Evolutionary conservation across 1,284 basidiomycete species (phyloP).

Genomic region (Sparassis latifolia): DNA sequence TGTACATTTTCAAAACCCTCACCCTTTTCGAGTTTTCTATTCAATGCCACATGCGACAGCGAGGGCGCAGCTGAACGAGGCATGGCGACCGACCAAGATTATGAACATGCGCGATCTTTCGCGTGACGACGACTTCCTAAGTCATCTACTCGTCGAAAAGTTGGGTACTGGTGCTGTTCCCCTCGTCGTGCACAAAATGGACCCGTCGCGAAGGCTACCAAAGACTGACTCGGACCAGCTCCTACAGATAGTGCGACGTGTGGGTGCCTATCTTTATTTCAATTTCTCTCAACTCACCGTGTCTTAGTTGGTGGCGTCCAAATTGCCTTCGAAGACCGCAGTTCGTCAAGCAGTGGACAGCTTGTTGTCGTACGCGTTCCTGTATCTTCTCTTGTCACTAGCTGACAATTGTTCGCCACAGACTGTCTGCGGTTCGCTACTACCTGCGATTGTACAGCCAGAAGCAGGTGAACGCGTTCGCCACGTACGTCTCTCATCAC

Average conservation of each 20-base stretch:
- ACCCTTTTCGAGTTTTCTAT: conserved; percentile 6
- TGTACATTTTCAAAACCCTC: not conserved
- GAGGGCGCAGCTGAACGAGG: conserved; percentile 13
- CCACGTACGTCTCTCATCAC: conserved; percentile 56
- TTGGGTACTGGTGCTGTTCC: conserved; percentile 70
- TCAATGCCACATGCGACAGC: conserved; percentile 18
- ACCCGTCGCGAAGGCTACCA: conserved; percentile 62
- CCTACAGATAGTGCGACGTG: conserved; percentile 67
- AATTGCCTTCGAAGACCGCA: conserved; percentile 44
- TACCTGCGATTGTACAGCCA: conserved; percentile 67
- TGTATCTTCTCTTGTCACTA: conserved; percentile 5
- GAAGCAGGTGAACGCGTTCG: conserved; percentile 81
- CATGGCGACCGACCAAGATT: conserved; percentile 74
- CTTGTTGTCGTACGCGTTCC: conserved; percentile 53
- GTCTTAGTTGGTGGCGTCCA: conserved; percentile 51
- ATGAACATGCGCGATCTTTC: conserved; percentile 85
- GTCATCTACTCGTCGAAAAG: conserved; percentile 79
- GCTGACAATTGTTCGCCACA: conserved; percentile 14
- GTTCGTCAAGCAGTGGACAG: conserved; percentile 67
- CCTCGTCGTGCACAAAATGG: conserved; percentile 82
- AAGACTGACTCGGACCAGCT: conserved; percentile 63
- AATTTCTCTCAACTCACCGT: conserved; percentile 11
- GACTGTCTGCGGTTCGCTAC: conserved; percentile 64
- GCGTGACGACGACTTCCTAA: conserved; percentile 82
- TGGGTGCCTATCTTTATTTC: conserved; percentile 33